phyloP scores from a whole-genome alignment of 768 basidiomycete species.

The Suillus plorans region DNA sequence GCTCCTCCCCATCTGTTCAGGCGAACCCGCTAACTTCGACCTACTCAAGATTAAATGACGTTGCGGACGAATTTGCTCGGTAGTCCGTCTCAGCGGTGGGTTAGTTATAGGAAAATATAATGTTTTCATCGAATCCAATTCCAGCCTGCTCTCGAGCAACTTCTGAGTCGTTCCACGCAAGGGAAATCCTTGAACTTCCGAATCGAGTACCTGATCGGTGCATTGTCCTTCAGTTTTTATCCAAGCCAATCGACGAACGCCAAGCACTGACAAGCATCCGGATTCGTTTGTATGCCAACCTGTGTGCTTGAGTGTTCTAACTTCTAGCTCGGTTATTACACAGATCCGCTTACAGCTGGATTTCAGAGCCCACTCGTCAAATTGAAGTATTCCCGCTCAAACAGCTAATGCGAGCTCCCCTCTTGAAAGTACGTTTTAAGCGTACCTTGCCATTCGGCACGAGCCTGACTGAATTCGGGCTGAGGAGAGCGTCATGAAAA shows the following conservation, averaged over 20 bases:
- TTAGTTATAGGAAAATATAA: not conserved
- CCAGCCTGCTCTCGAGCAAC: not conserved
- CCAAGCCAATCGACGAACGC: not conserved
- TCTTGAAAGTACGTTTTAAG: not conserved
- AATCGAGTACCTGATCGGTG: not conserved
- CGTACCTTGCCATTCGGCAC: not conserved
- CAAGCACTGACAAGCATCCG: not conserved
- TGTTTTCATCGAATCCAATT: not conserved
- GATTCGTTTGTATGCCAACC: not conserved
- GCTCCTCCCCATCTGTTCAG: not conserved
- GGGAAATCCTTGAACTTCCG: not conserved
- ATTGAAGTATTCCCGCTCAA: not conserved
- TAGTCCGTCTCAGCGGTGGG: not conserved
- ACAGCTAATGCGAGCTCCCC: not conserved
- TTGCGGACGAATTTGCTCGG: not conserved
- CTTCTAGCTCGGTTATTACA: not conserved
- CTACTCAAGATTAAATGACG: not conserved
- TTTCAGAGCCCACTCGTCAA: not conserved
- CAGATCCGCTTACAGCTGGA: not conserved
- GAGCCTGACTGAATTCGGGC: not conserved
- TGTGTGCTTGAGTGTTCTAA: not conserved
- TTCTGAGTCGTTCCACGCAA: not conserved
- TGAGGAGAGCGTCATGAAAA: not conserved
- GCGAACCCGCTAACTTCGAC: not conserved
- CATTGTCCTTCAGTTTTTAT: not conserved